Percentiles rank a stretch among this genome's conserved stretches.
These are phyloP conservation scores for Metschnikowia drakensbergensis DNA, from an alignment of 805 yeast species.

Conservation along the genomic window DNA sequence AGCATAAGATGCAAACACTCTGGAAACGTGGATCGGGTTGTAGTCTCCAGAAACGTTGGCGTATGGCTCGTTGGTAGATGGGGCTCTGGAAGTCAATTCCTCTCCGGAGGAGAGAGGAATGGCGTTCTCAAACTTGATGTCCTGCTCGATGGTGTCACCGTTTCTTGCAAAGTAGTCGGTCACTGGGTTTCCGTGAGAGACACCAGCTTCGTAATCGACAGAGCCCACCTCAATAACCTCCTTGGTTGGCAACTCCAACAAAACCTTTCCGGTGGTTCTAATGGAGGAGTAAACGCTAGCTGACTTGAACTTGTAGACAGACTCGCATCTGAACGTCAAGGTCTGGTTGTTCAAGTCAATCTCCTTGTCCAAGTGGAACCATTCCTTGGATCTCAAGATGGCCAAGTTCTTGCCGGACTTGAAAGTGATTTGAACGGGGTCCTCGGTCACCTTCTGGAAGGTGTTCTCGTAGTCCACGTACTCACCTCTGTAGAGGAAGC, in stretches of 20 bases:
- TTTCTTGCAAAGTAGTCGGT: conserved; percentile 87
- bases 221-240: conserved; percentile 81
- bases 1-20: conserved; percentile 91
- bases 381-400: conserved; percentile 89
- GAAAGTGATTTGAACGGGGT: conserved; percentile 77
- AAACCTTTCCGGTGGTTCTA: conserved; percentile 77
- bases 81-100: conserved; percentile 70
- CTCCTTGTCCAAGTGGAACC: conserved; percentile 83
- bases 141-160: conserved; percentile 93
- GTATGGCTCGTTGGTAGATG: conserved; percentile 93
- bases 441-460: conserved; percentile 81
- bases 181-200: conserved; percentile 96
- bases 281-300: conserved; percentile 75
- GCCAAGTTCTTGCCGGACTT: conserved; percentile 85
- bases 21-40: conserved; percentile 97
- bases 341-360: conserved; percentile 73
- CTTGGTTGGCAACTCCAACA: conserved; percentile 86
- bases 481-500: conserved; percentile 93
- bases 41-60: conserved; percentile 97
- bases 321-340: conserved; percentile 83
- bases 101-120: conserved; percentile 75
- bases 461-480: conserved; percentile 88
- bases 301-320: conserved; percentile 77
- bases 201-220: conserved; percentile 84
- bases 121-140: conserved; percentile 81